A percentile compares a stretch with the other conserved stretches of the same genome.
Conservation (phyloP, 1,284 basidiomycete genomes). For the Ganoderma resinaceum region DNA sequence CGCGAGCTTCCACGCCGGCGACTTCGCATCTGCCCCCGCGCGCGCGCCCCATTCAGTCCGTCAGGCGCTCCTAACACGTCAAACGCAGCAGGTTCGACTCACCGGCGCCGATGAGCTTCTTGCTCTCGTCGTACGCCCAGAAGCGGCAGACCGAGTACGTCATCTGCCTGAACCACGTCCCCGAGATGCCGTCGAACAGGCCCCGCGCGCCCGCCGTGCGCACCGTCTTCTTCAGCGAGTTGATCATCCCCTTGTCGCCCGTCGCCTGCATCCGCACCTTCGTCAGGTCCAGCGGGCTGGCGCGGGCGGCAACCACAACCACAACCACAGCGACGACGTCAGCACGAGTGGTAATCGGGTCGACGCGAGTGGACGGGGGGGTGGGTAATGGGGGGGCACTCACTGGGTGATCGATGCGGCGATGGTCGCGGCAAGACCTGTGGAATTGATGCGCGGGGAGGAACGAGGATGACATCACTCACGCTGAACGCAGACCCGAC, state of each 20-base stretch:
- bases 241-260: conserved; percentile 87
- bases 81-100: conserved; percentile 17
- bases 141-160: conserved; percentile 92
- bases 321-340: neutral
- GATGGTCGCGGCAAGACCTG: conserved; percentile 80
- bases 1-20: conserved; percentile 84
- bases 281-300: conserved; percentile 82
- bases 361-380: neutral
- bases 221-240: conserved; percentile 80
- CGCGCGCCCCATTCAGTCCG: neutral
- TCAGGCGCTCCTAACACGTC: neutral
- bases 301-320: too few species aligned
- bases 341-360: neutral
- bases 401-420: conserved; percentile 85
- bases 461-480: conserved; percentile 17
- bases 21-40: conserved; percentile 52
- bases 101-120: conserved; percentile 78
- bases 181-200: conserved; percentile 86
- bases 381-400: conserved; percentile 8
- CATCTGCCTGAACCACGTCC: conserved; percentile 93
- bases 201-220: conserved; percentile 75
- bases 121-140: conserved; percentile 93
- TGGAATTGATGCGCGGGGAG: conserved; percentile 5
- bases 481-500: neutral
- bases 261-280: conserved; percentile 89